Evolutionary conservation across 129 eudicot species (phyloP).

Genomic region (Tanacetum coccineum): DNA sequence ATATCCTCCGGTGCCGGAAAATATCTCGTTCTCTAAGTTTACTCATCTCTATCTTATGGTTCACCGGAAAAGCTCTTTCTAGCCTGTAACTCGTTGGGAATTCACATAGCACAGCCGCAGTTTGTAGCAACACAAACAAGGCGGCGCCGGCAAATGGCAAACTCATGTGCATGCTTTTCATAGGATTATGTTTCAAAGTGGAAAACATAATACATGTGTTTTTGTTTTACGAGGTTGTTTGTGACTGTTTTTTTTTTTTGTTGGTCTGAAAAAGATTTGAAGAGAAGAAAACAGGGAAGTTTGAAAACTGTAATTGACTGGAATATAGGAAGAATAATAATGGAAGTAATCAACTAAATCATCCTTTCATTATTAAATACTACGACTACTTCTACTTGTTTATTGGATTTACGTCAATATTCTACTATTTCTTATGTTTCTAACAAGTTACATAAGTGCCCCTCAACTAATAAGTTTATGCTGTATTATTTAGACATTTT

Average conservation of each 20-base stretch:
- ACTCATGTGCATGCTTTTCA: constrained; percentile 17
- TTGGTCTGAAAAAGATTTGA: background rate
- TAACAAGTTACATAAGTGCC: constrained; percentile 1
- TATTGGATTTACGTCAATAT: background rate
- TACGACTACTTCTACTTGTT: constrained; percentile 1
- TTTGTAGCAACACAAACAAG: constrained; percentile 19
- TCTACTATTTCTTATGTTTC: background rate
- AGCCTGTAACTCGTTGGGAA: constrained; percentile 50
- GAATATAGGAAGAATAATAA: background rate
- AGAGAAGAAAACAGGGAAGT: constrained; percentile 22
- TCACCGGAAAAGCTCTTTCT: constrained; percentile 80
- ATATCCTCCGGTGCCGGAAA: constrained; percentile 63
- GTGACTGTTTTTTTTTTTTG: too few species aligned
- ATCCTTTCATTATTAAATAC: constrained; percentile 13
- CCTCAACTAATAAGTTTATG: background rate
- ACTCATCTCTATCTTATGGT: constrained; percentile 55
- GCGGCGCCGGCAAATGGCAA: constrained; percentile 25
- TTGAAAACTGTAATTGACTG: constrained; percentile 39
- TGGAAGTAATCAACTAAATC: constrained; percentile 12
- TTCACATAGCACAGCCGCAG: constrained; percentile 33
- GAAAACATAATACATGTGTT: background rate
- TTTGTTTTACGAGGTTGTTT: background rate
- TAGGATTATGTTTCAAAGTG: background rate
- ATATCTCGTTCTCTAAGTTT: constrained; percentile 61
- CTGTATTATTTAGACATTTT: too few species aligned